Conservation (phyloP, 495 filamentous ascomycete species). For the Lasiosphaeria miniovina region DNA sequence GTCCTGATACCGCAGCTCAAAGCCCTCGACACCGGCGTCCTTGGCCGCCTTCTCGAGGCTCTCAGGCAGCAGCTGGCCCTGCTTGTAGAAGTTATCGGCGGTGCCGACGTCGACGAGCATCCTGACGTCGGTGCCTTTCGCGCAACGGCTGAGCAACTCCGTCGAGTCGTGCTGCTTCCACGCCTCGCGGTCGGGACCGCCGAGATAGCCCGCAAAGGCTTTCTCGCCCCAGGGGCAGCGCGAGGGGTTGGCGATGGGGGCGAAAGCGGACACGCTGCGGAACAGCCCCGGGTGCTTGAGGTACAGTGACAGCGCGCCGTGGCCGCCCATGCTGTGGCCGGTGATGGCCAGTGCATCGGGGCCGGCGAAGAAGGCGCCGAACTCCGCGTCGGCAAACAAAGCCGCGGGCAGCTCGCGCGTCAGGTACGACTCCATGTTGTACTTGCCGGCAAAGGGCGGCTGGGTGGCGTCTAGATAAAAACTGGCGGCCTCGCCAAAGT, state of each 20-base stretch:
- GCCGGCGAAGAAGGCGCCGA: constrained; percentile 64
- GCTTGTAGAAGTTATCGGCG: constrained; percentile 92
- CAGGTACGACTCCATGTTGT: constrained; percentile 93
- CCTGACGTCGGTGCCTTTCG: constrained; percentile 63
- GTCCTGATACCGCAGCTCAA: constrained; percentile 77
- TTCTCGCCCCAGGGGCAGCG: constrained; percentile 93
- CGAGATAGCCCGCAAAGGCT: constrained; percentile 87
- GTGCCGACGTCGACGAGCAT: constrained; percentile 87
- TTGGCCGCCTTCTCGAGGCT: constrained; percentile 80
- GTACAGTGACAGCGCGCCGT: constrained; percentile 89
- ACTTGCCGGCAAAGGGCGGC: constrained; percentile 66
- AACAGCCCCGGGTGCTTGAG: constrained; percentile 88
- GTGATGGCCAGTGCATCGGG: constrained; percentile 67
- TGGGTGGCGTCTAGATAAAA: constrained; percentile 93
- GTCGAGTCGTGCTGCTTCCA: constrained; percentile 94
- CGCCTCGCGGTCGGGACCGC: constrained; percentile 59
- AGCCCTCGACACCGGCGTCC: constrained; percentile 61
- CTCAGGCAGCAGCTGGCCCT: constrained; percentile 88
- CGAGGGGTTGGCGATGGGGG: constrained; percentile 84
- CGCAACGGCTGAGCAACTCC: constrained; percentile 70
- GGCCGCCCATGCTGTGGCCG: constrained; percentile 95
- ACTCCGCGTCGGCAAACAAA: constrained; percentile 55
- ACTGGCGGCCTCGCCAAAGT: constrained; percentile 86
- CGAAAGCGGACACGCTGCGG: constrained; percentile 82
- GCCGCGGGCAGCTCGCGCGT: constrained; percentile 73